phyloP scores from a whole-genome alignment of 169 alveolate genomes.

The Babesia sp. region DNA sequence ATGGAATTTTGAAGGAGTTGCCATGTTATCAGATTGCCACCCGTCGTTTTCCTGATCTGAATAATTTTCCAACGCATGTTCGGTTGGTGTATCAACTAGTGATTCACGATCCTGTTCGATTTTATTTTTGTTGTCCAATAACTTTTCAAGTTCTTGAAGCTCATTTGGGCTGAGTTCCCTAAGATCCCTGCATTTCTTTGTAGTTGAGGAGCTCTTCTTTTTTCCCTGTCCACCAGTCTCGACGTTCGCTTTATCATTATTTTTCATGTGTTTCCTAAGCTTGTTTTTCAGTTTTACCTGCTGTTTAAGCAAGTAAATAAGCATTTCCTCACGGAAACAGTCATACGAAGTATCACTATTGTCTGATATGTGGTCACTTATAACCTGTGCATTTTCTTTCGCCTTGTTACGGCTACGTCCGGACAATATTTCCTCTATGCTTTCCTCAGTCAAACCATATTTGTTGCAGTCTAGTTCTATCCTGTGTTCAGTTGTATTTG shows the following conservation, averaged over 20 bases:
- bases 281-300: conserved; percentile 19
- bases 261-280: neutral
- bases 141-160: neutral
- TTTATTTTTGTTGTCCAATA: neutral
- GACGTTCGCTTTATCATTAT: neutral
- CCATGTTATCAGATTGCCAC: no score
- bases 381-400: no score
- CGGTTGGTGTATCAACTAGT: no score
- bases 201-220: neutral
- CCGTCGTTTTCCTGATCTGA: no score
- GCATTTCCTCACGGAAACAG: conserved; percentile 32
- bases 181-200: conserved; percentile 4
- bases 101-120: no score
- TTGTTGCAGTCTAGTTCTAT: conserved; percentile 7
- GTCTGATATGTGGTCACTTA: neutral
- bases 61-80: no score
- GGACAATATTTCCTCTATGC: conserved; percentile 23
- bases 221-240: neutral
- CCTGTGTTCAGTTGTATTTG: neutral
- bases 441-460: conserved; percentile 15
- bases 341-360: conserved; percentile 6
- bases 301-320: conserved; percentile 25
- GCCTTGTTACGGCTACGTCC: neutral
- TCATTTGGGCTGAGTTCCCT: conserved; percentile 9
- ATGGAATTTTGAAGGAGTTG: no score